Conservation (phyloP, 768 basidiomycete genomes). For the Postia placenta region DNA sequence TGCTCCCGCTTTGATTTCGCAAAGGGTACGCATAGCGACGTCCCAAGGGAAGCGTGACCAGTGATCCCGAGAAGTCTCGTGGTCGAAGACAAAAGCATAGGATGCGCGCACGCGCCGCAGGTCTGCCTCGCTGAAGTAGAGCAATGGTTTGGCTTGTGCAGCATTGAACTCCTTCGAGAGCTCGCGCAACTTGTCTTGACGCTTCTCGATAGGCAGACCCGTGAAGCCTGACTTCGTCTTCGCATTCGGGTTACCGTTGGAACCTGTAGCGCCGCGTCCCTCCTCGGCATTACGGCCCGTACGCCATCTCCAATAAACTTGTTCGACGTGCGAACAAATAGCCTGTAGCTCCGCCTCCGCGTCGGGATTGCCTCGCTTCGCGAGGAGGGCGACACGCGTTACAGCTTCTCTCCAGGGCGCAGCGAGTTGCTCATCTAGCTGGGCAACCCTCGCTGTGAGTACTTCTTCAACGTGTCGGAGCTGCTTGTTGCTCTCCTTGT, state of each 20-base stretch:
- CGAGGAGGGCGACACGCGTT: conserved; percentile 12
- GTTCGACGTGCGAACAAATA: conserved; percentile 37
- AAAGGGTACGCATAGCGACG: conserved; percentile 46
- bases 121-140: conserved; percentile 24
- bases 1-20: conserved; percentile 45
- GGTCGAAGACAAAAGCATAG: conserved; percentile 41
- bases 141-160: conserved; percentile 27
- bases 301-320: conserved; percentile 6
- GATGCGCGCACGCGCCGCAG: conserved; percentile 39
- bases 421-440: conserved; percentile 22
- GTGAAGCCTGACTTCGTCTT: conserved; percentile 26
- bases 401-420: conserved; percentile 33
- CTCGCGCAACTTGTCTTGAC: conserved; percentile 42
- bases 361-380: conserved; percentile 4
- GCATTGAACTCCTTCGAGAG: conserved; percentile 36
- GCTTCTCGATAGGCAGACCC: conserved; percentile 31
- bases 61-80: conserved; percentile 3
- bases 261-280: neutral
- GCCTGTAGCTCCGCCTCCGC: conserved; percentile 28
- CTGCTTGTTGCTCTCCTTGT: conserved; percentile 17
- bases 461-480: conserved; percentile 23
- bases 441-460: conserved; percentile 13
- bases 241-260: neutral
- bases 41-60: conserved; percentile 47
- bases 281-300: neutral